A percentile compares a stretch with the other conserved stretches of the same genome.
These are phyloP conservation scores for Chaetothyriales sp. DNA, from an alignment of 2,329 filamentous ascomycete genomes.

Conservation along the genomic window DNA sequence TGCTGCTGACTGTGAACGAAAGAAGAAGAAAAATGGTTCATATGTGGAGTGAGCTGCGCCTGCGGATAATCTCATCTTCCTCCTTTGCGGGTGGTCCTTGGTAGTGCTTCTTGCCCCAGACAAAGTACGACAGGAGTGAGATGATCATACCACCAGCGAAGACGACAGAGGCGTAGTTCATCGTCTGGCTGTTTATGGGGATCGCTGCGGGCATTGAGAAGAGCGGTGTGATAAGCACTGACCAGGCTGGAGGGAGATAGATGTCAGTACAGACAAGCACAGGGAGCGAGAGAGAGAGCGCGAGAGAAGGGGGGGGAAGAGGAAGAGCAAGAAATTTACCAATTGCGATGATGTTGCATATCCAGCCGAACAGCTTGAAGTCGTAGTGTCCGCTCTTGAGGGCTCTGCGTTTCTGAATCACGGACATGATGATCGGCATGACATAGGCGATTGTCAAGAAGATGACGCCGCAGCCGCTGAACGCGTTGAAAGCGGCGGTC, in stretches of 20 bases:
- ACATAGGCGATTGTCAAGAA: slow-evolving; percentile 41
- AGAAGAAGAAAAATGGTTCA: no score
- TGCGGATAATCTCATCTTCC: slow-evolving; percentile 5
- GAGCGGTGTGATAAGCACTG: slow-evolving; percentile 34
- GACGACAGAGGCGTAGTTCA: slow-evolving; percentile 45
- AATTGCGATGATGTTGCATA: slow-evolving; percentile 50
- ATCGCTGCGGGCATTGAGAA: slow-evolving; percentile 40
- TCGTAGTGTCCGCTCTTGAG: slow-evolving; percentile 34
- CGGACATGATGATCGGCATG: slow-evolving; percentile 39
- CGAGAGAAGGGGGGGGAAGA: no score
- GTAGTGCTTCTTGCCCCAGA: slow-evolving; percentile 12
- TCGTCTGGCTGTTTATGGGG: slow-evolving; percentile 37
- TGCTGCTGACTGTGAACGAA: no score
- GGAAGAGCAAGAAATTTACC: slow-evolving; percentile 52
- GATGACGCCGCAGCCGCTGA: slow-evolving; percentile 41
- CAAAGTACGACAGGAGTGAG: slow-evolving; percentile 10
- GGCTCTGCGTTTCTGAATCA: slow-evolving; percentile 31
- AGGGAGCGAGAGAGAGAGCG: slow-evolving; percentile 57
- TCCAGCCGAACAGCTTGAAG: slow-evolving; percentile 45
- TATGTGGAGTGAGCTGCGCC: neutral
- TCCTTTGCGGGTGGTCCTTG: slow-evolving; percentile 24
- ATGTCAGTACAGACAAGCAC: slow-evolving; percentile 34
- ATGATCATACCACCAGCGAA: slow-evolving; percentile 37
- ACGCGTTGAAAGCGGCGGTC: slow-evolving; percentile 34
- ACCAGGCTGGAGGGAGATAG: slow-evolving; percentile 7